Evolutionary conservation across 2,329 filamentous ascomycete species (phyloP).

Genomic region (Trichoderma cornu-damae): DNA sequence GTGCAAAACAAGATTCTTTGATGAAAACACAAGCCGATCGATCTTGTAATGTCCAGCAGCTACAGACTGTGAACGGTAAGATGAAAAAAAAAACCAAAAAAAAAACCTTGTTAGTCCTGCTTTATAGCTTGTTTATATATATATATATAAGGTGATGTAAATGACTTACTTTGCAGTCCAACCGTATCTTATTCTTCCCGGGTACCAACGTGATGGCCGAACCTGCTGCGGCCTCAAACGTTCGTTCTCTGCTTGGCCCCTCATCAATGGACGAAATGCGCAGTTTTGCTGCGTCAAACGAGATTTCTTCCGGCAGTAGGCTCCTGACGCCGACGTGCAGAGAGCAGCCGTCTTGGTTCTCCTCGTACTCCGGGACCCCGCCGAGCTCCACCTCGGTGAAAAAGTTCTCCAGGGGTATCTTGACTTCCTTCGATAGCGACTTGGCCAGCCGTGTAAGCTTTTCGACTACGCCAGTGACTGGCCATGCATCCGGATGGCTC

Average conservation of each 20-base stretch:
- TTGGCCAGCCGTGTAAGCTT: constrained; percentile 45
- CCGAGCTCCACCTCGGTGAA: constrained; percentile 66
- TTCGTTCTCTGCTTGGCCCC: constrained; percentile 56
- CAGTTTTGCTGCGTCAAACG: constrained; percentile 59
- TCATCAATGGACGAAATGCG: constrained; percentile 53
- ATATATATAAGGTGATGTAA: too few relatives aligned
- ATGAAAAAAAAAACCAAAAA: background rate
- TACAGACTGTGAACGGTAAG: constrained; percentile 49
- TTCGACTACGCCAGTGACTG: constrained; percentile 44
- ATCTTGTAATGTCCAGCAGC: constrained; percentile 71
- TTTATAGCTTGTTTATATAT: background rate
- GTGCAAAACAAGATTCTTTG: constrained; percentile 59
- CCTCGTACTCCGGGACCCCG: constrained; percentile 62
- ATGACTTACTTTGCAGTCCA: constrained; percentile 35
- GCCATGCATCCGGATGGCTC: constrained; percentile 29
- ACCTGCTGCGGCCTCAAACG: constrained; percentile 29
- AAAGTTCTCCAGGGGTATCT: constrained; percentile 65
- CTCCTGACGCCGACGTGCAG: constrained; percentile 64
- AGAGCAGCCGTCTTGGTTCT: constrained; percentile 69
- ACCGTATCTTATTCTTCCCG: constrained; percentile 42
- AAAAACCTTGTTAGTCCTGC: constrained; percentile 27
- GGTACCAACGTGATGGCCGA: constrained; percentile 35
- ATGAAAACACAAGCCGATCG: constrained; percentile 62
- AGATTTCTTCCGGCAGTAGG: constrained; percentile 65
- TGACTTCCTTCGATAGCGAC: constrained; percentile 52